Percentiles rank a stretch among this genome's conserved stretches.
Evolutionary conservation across 2,329 filamentous ascomycete species (phyloP).

Genomic region (Aspergillus ibericus): DNA sequence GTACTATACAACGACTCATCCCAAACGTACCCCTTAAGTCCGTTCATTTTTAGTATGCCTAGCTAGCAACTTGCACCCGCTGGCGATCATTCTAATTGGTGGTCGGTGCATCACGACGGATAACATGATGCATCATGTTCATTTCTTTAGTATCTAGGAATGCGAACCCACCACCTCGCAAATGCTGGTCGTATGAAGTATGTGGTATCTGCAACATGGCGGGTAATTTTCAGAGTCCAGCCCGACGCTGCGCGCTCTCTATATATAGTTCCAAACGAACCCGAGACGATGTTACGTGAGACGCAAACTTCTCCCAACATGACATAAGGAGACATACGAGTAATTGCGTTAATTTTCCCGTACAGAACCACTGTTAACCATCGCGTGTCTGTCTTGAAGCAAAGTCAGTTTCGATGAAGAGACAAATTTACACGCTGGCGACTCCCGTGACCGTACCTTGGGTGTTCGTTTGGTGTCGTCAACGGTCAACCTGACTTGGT

Average conservation of each 20-base stretch:
- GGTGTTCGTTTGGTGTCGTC: slow-evolving; percentile 13
- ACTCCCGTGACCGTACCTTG: slow-evolving; percentile 19
- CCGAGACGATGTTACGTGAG: neutral
- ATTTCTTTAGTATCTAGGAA: neutral
- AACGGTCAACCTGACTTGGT: slow-evolving; percentile 13
- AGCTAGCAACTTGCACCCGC: no score
- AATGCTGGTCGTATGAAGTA: neutral
- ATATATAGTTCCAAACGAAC: neutral
- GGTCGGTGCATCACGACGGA: neutral
- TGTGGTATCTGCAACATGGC: neutral
- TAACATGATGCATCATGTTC: neutral
- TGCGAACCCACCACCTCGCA: neutral
- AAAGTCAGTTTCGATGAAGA: neutral
- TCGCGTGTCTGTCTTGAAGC: neutral
- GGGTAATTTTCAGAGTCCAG: neutral
- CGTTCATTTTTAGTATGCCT: no score
- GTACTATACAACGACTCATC: no score
- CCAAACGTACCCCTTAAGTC: no score
- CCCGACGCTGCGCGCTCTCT: neutral
- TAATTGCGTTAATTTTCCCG: neutral
- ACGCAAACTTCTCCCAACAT: neutral
- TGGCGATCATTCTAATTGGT: neutral
- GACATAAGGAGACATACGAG: neutral
- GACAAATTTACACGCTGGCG: slow-evolving; percentile 6
- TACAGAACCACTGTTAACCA: neutral